Conservation (phyloP, 805 yeast species). For the Metschnikowia cerradonensis region DNA sequence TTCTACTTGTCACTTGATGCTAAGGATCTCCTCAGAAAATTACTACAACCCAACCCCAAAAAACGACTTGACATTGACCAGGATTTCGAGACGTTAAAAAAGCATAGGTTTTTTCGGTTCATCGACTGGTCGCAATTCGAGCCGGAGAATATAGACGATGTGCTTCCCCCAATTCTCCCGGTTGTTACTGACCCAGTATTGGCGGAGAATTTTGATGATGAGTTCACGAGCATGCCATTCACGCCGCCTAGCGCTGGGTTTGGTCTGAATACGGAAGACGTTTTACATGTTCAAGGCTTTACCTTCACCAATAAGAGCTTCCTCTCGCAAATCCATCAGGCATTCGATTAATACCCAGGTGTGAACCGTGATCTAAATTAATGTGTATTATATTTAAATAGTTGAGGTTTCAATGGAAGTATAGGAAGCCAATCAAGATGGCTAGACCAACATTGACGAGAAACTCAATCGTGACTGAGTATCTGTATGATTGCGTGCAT, state of each 20-base stretch:
- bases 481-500: slow-evolving; percentile 10
- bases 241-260: slow-evolving; percentile 18
- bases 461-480: slow-evolving; percentile 8
- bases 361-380: not conserved
- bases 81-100: slow-evolving; percentile 48
- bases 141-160: slow-evolving; percentile 37
- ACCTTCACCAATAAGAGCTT: slow-evolving; percentile 39
- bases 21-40: slow-evolving; percentile 63
- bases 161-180: slow-evolving; percentile 78
- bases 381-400: not conserved
- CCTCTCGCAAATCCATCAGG: slow-evolving; percentile 3
- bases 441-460: slow-evolving; percentile 2
- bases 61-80: slow-evolving; percentile 56
- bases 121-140: slow-evolving; percentile 64
- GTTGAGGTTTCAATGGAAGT: slow-evolving; percentile 9
- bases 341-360: not conserved
- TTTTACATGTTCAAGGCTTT: slow-evolving; percentile 39
- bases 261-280: slow-evolving; percentile 20
- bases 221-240: slow-evolving; percentile 68
- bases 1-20: slow-evolving; percentile 76
- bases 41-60: slow-evolving; percentile 64
- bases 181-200: slow-evolving; percentile 72
- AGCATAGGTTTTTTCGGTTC: slow-evolving; percentile 73
- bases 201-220: slow-evolving; percentile 81
- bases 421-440: slow-evolving; percentile 5